Evolutionary conservation across 331 rosid species (phyloP), one percentile per base, ranked within the genome.

Genomic region (Telfairia occidentalis): DNA sequence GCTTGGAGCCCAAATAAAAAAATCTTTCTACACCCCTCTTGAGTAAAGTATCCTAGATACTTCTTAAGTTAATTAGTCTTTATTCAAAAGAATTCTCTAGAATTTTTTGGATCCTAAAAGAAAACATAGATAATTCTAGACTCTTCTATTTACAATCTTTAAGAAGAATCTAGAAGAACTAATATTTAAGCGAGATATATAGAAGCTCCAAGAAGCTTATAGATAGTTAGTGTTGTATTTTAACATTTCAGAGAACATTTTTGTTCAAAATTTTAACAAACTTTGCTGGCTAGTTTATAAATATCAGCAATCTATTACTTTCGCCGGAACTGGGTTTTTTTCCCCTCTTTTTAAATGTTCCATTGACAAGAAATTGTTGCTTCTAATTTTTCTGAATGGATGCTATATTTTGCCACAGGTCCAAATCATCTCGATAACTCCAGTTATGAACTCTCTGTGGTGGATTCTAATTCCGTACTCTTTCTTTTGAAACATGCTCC

Each of bases 401-500:
- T 40, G 72, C 64, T 15, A 67, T 81, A 77, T 78, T 59, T 83
- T 75, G 59, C 86, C 81, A 71, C 90, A 95, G 99, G 85, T 81
- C 74, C 86, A 43, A 87, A 86, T 82, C 87, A 60, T 78, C 80
- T 92, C 73, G 67, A 84, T 73, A 91, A 95, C 58, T 85, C 99
- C 78, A 92, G 87, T 49, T 95, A 85, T 77, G 97, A 95, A 70
- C 81, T 95, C 48, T 82, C 97, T 77, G 97, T 95, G 23, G 85
- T 87, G 81, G 99, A 95, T 87, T 92, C 99, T 86, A 95, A 95
- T 86, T 92, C 97, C 11, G 83, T 95, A 74, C 86, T 7, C 77
- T 95, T 95, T 83, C 79, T 95, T 78, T 90, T 90, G 84, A 89
- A 90, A 76, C 67, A 95, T 76, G 92, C 90, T 57, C 97, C 99